Evolutionary conservation across 176 grass and related monocot genomes (phyloP), one percentile per base, ranked within the genome.

Genomic region (Metroxylon sagu): DNA sequence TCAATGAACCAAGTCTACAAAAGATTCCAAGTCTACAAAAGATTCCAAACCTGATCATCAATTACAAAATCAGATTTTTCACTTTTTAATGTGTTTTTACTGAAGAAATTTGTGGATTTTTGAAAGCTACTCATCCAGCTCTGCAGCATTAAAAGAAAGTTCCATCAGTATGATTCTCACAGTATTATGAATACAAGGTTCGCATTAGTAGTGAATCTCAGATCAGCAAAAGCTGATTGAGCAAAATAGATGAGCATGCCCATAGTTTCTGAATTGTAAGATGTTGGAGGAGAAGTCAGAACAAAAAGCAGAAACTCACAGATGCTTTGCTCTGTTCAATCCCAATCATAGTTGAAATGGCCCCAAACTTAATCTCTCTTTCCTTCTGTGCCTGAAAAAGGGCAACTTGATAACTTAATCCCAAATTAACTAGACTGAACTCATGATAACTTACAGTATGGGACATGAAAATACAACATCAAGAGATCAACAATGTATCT

Each of bases 41-140:
- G 21, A 23, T 23, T 23, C 21, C 2, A 29, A 59, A 70, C 68
- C 54, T 51, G 56, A 59, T 17, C 15, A 57, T 70, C 3, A 26
- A 16, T 19, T 29, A 39, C 53, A 50, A 21, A 27, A 19, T 6
- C 30, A 59, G 23, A 50, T 18, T 29, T 10, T 29, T 5, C 25
- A 52, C 31, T 59, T 19, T 29, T 49, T 49, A 8, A 26, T n/a
- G 19, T 49, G 7, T 17, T 50, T 50, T 15, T 60, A 26, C 55
- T 12, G 17, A 60, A 16, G 12, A 43, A 57, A 27, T 70, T 59
- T 16, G 19, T 14, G 43, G 56, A 59, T 15, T 57, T 48, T 54
- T 58, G 30, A n/a, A 55, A 49, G 19, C 18, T 70, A 21, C 50
- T 49, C 55, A 60, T 70, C 68, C 55, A 70, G 27, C 16, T 43